Evolutionary conservation across 2,329 filamentous ascomycete genomes (phyloP).

Genomic region (Cordyceps pruinosa): DNA sequence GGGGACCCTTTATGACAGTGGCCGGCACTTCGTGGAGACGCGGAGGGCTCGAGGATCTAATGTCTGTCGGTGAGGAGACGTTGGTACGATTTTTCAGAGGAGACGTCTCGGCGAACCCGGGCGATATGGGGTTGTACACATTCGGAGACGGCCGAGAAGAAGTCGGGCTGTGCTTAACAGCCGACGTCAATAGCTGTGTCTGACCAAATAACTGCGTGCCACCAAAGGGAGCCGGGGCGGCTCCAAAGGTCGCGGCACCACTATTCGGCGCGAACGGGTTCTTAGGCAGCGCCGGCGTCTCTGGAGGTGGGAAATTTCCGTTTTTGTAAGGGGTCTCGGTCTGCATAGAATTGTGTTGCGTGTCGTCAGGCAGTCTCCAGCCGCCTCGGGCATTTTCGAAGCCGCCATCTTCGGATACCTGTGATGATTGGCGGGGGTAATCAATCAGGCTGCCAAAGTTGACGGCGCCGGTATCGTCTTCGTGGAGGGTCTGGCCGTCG

Average conservation of each 20-base stretch:
- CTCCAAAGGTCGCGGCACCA: constrained; percentile 22
- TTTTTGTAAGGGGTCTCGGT: constrained; percentile 26
- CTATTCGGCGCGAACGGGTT: constrained; percentile 36
- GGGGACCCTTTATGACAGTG: constrained; percentile 20
- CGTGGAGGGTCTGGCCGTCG: constrained; percentile 32
- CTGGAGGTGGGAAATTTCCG: constrained; percentile 25
- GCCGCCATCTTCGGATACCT: constrained; percentile 35
- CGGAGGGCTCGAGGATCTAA: constrained; percentile 35
- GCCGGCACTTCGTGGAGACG: constrained; percentile 25
- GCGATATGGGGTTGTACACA: constrained; percentile 39
- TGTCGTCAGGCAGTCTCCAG: constrained; percentile 31
- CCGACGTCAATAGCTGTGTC: constrained; percentile 47
- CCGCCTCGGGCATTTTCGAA: constrained; percentile 32
- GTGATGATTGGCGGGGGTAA: constrained; percentile 31
- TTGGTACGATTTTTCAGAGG: constrained; percentile 44
- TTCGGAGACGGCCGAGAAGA: constrained; percentile 51
- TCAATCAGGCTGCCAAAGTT: constrained; percentile 35
- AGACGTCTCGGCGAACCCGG: constrained; percentile 38
- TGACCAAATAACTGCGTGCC: constrained; percentile 47
- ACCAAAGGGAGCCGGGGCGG: constrained; percentile 29
- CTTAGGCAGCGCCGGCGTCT: constrained; percentile 43
- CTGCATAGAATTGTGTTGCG: constrained; percentile 25
- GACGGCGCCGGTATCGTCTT: constrained; percentile 45
- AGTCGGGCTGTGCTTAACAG: constrained; percentile 46
- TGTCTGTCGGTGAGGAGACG: constrained; percentile 38